Conservation (phyloP, 345 rosid species). For the Citrus hindsii region DNA sequence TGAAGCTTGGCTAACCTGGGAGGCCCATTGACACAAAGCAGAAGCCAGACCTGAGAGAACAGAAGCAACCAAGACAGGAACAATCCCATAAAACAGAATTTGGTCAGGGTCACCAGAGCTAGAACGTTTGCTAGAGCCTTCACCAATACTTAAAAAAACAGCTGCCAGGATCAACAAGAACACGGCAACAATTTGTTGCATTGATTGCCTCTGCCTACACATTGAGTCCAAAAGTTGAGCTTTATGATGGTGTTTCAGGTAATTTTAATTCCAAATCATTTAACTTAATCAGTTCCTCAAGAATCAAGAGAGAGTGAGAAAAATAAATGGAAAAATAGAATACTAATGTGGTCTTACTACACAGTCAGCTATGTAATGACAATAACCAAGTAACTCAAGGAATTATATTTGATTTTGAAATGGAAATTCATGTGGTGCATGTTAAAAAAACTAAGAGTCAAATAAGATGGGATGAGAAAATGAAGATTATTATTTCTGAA, state of each 20-base stretch:
- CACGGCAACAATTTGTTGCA: constrained; percentile 87
- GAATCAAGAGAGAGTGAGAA: neutral
- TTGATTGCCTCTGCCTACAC: constrained; percentile 87
- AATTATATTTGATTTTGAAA: neutral
- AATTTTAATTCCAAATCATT: neutral
- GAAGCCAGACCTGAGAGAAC: constrained; percentile 98
- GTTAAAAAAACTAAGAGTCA: neutral
- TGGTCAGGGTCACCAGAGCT: constrained; percentile 48
- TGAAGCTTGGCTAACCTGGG: constrained; percentile 54
- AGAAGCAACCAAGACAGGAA: constrained; percentile 92
- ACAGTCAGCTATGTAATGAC: neutral
- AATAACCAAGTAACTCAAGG: neutral
- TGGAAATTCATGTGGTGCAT: neutral
- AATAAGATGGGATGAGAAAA: neutral
- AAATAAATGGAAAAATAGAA: neutral
- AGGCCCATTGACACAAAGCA: constrained; percentile 93
- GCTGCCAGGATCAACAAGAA: constrained; percentile 86
- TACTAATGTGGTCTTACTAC: neutral
- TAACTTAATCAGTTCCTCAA: neutral
- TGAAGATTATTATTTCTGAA: neutral
- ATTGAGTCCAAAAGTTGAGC: constrained; percentile 13
- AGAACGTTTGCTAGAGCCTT: constrained; percentile 80
- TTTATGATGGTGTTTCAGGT: neutral
- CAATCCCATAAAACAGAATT: constrained; percentile 79
- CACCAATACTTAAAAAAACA: constrained; percentile 88